phyloP scores from a whole-genome alignment of 2,329 filamentous ascomycete genomes.

The Sarocladium brachiariae region DNA sequence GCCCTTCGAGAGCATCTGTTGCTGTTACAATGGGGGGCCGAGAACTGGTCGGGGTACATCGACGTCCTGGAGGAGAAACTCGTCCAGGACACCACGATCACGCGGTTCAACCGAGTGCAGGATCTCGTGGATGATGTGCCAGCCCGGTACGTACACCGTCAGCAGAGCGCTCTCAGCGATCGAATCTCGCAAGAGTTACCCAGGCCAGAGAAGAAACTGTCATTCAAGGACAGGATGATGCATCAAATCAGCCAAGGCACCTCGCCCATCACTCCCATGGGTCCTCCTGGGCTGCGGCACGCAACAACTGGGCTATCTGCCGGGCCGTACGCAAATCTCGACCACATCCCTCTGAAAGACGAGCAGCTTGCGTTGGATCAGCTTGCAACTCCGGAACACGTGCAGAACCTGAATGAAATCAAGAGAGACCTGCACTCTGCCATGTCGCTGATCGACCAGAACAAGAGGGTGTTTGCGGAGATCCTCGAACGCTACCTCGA shows the following conservation, averaged over 20 bases:
- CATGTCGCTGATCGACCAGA: neutral
- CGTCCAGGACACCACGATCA: neutral
- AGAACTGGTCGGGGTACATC: neutral
- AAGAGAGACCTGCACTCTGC: neutral
- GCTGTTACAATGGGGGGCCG: neutral
- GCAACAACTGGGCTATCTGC: neutral
- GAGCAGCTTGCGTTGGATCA: neutral
- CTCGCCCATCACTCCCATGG: too few species aligned
- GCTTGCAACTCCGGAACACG: neutral
- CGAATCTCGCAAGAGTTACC: too few species aligned
- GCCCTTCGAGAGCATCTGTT: neutral
- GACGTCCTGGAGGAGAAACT: neutral
- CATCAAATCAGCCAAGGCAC: too few species aligned
- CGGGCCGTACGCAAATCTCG: neutral
- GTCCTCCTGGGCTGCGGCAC: too few species aligned
- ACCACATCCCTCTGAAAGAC: neutral
- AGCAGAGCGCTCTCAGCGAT: too few species aligned
- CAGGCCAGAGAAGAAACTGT: too few species aligned
- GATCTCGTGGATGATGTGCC: constrained; percentile 1
- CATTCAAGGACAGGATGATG: too few species aligned
- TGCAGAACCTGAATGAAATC: neutral
- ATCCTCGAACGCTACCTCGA: neutral
- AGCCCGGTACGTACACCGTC: neutral
- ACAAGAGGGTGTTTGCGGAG: neutral
- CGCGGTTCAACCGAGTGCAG: neutral